Evolutionary conservation across 2,329 filamentous ascomycete genomes (phyloP).

Genomic region (Aspergillus chevalieri): DNA sequence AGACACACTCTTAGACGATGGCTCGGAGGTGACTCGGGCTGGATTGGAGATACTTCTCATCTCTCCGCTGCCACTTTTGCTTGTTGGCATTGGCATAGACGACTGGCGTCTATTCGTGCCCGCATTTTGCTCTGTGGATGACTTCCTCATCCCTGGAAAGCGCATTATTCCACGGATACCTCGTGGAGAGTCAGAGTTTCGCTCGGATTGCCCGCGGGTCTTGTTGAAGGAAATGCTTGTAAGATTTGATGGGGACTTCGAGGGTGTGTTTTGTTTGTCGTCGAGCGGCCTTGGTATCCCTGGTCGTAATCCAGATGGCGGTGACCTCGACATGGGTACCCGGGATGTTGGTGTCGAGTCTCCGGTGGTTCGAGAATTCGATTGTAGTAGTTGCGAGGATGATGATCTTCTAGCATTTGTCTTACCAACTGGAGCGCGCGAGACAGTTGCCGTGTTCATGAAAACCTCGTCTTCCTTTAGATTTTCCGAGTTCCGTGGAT

Average conservation of each 20-base stretch:
- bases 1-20: neutral
- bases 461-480: slow-evolving; percentile 27
- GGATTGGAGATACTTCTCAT: slow-evolving; percentile 7
- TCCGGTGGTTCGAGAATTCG: slow-evolving; percentile 1
- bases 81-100: slow-evolving; percentile 1
- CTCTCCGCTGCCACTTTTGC: slow-evolving; percentile 1
- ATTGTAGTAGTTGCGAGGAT: slow-evolving; percentile 7
- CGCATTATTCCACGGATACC: slow-evolving; percentile 34
- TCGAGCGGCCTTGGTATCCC: slow-evolving; percentile 16
- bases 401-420: slow-evolving; percentile 12
- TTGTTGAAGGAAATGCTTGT: slow-evolving; percentile 11
- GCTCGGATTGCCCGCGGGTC: slow-evolving; percentile 7
- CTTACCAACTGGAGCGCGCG: slow-evolving; percentile 31
- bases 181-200: slow-evolving; percentile 9
- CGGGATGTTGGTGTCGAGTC: slow-evolving; percentile 7
- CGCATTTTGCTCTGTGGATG: slow-evolving; percentile 21
- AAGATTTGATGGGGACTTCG: neutral
- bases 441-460: slow-evolving; percentile 39
- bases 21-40: neutral
- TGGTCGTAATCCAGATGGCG: slow-evolving; percentile 22
- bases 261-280: slow-evolving; percentile 7
- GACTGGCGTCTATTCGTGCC: slow-evolving; percentile 5
- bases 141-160: slow-evolving; percentile 25
- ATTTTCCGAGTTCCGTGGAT: slow-evolving; percentile 9
- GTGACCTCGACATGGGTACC: slow-evolving; percentile 20